Evolutionary conservation across 2,329 filamentous ascomycete genomes (phyloP).

Genomic region (Diaporthe amygdali): DNA sequence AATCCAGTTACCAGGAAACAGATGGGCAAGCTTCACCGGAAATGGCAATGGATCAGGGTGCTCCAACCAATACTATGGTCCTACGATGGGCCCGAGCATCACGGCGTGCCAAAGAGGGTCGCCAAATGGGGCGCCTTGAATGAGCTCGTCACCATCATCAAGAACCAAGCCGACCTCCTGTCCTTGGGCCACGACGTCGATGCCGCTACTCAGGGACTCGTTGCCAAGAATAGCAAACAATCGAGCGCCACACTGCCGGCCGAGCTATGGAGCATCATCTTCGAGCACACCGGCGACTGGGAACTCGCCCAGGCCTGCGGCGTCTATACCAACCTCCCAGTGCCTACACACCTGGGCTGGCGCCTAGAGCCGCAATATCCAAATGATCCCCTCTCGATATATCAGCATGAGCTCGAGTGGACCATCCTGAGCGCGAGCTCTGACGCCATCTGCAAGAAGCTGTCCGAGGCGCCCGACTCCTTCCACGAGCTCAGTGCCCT

Average conservation of each 20-base stretch:
- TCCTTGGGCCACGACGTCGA: conserved; percentile 76
- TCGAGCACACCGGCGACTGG: conserved; percentile 88
- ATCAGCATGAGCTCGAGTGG: conserved; percentile 83
- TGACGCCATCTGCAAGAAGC: conserved; percentile 73
- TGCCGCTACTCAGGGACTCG: conserved; percentile 46
- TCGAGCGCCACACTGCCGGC: conserved; percentile 67
- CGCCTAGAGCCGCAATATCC: conserved; percentile 60
- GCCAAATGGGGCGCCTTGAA: conserved; percentile 70
- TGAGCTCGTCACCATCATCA: conserved; percentile 75
- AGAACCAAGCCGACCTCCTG: conserved; percentile 78
- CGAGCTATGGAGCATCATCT: conserved; percentile 88
- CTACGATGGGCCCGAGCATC: conserved; percentile 56
- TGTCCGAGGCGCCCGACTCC: conserved; percentile 73
- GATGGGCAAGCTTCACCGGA: conserved; percentile 79
- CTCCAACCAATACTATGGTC: conserved; percentile 84
- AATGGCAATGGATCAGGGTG: conserved; percentile 87
- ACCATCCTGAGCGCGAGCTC: conserved; percentile 77
- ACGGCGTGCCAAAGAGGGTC: conserved; percentile 48
- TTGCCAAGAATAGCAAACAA: conserved; percentile 39
- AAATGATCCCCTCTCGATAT: conserved; percentile 70
- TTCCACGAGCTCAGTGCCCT: conserved; percentile 77
- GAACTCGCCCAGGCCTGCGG: conserved; percentile 83
- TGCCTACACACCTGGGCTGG: conserved; percentile 71
- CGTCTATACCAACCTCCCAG: conserved; percentile 77
- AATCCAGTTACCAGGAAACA: conserved; percentile 89